phyloP scores from a whole-genome alignment of 106 monocot species.

The Dendrobium huoshanense region DNA sequence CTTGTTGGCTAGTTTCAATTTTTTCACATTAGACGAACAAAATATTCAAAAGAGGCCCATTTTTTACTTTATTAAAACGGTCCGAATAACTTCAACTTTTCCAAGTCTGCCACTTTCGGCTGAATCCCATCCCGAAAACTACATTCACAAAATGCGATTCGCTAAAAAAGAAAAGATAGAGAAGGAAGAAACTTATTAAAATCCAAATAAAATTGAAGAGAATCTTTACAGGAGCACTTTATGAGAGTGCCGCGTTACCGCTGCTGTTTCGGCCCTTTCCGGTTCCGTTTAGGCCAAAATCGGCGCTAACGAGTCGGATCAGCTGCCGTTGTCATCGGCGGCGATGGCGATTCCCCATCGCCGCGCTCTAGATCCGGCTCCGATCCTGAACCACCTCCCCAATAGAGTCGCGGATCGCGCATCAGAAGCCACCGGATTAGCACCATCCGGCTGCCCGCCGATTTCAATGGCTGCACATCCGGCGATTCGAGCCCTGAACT shows the following conservation, averaged over 20 bases:
- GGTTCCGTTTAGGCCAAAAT: neutral
- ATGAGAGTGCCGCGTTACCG: too few relatives aligned
- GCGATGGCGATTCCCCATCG: neutral
- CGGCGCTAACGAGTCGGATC: neutral
- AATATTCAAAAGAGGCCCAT: too few relatives aligned
- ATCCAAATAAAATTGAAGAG: neutral
- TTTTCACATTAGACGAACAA: too few relatives aligned
- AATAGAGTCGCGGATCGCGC: neutral
- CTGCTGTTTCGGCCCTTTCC: neutral
- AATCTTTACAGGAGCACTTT: neutral
- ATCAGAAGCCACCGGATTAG: constrained; percentile 6
- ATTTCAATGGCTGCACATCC: neutral
- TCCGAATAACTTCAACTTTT: neutral
- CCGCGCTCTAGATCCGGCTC: neutral
- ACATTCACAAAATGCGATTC: neutral
- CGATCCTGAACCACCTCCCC: neutral
- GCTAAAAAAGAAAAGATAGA: neutral
- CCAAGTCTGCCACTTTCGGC: neutral
- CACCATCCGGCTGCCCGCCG: neutral
- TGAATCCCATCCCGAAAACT: neutral
- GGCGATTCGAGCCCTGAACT: neutral
- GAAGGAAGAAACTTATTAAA: neutral
- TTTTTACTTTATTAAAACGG: neutral
- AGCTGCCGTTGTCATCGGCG: neutral
- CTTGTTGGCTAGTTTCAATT: too few relatives aligned